Base-by-base conservation (phyloP, 192 early-diverging fungal species). In the Rhizophagus clarus region DNA sequence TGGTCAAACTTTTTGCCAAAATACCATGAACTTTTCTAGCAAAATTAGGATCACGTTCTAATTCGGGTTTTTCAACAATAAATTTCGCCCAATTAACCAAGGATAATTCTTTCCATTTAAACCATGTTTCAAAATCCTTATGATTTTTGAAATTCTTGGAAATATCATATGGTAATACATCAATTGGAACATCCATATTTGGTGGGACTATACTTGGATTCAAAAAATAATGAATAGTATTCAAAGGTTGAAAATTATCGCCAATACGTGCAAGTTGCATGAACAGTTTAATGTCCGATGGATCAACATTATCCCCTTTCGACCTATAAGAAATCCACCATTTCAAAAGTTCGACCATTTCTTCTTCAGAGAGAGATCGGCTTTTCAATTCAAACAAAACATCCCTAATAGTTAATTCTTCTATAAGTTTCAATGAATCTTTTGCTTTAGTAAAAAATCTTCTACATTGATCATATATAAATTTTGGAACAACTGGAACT, bases 251-350 rank as follows among this genome's bases (percentile, higher is more conserved):
- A 2, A 71, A 76, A 28, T 85, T 82, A 8, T 83, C 75, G 3
- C 83, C 75, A 71, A 71, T 28, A 14, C 40, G n/a, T n/a, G n/a
- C 40, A 22, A 71, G 40, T 71, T 24, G 17, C 37, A 71, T 31
- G 22, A 71, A 10, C 3, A 47, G 17, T 11, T 71, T 7, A 71
- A 71, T 4, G 4, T 71, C 37, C 0, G 7, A 20, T 42, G 40
- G 20, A 28, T n/a, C 34, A 42, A 31, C 10, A 22, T 34, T 9
- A 29, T 67, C 34, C 31, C 20, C 40, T 22, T 66, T 79, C 20
- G 79, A 77, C 7, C 81, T 80, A 78, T 86, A 90, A n/a, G 82
- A 83, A 11, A 93, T 86, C 92, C 91, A 96, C 96, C 96, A 97
- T 77, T 88, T 87, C 80, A 97, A 81, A 56, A 94, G 85, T 0